Evolutionary conservation across 257 asterid species (phyloP).

Genomic region (Perilla frutescens): DNA sequence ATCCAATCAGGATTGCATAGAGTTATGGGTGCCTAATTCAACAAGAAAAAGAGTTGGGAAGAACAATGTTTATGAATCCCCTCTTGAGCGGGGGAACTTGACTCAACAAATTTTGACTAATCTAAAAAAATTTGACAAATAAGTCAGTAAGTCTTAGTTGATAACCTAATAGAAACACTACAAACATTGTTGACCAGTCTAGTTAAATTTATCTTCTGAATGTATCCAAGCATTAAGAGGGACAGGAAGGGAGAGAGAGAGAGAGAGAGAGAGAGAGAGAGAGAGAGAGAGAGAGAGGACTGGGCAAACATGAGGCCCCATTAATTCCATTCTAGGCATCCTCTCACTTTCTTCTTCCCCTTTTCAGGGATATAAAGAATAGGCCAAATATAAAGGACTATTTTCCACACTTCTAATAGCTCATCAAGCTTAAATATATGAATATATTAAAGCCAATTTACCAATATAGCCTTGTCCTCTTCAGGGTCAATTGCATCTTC

Average conservation of each 20-base stretch:
- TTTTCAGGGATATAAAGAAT: not conserved
- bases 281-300: no score
- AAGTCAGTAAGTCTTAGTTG: not conserved
- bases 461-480: conserved; percentile 83
- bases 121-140: not conserved
- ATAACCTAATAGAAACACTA: not conserved
- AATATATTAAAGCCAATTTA: conserved; percentile 36
- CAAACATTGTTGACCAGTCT: not conserved
- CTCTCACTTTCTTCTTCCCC: conserved; percentile 2
- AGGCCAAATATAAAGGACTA: not conserved
- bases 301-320: no score
- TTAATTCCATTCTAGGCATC: not conserved
- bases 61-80: no score
- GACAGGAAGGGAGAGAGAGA: not conserved
- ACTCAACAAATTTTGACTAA: not conserved
- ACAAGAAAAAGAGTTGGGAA: no score
- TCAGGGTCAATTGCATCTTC: conserved; percentile 79
- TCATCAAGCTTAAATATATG: conserved; percentile 11
- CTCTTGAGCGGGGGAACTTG: not conserved
- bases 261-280: not conserved
- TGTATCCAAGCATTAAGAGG: not conserved
- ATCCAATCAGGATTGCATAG: no score
- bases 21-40: no score
- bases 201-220: not conserved
- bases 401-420: not conserved